Base-by-base conservation (phyloP, 2,329 filamentous ascomycete genomes). In the Ascochyta fabae region DNA sequence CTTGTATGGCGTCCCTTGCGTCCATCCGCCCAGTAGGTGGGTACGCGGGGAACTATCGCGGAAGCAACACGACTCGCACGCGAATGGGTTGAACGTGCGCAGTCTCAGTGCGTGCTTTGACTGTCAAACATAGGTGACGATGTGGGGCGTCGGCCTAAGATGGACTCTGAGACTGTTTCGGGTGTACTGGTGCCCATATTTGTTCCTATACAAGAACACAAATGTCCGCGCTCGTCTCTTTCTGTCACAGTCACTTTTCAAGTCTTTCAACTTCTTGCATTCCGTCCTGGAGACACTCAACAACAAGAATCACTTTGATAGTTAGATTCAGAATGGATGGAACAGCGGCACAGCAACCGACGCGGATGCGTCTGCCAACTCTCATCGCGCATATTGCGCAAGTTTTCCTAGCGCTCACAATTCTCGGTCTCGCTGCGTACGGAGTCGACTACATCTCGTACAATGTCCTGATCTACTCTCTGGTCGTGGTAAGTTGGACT, bases 351-450 rank as follows among this genome's bases (percentile, higher is more conserved):
- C 23, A 50, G 55, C 49, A 53, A n/a, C 31, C 34, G 23, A 26
- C 35, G 16, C n/a, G 15, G 3, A 15, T 39, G 50, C 41, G 46
- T 34, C 41, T 60, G 26, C 65, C 60, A 38, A 61, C 60, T 6
- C 24, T 68, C 2, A 46, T 62, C 19, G 38, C 68, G 38, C 67
- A 71, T 48, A 50, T 42, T n/a, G 54, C 60, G 1, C 67, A 71
- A 53, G 39, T 68, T n/a, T 59, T 82, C 15, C 58, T 85, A 13
- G 75, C 75, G 16, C 48, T 85, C 34, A 56, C 80, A 33, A 71
- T 80, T 26, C 69, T 85, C 2, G 82, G 77, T 13, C 72, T 86
- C 33, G 72, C 74, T 22, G 81, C 77, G 7, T 85, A 81, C 59
- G 76, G 78, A 9, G 70, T 79, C 26, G 58, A 62, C 9, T 73